Base-by-base conservation (phyloP, 768 basidiomycete genomes). In the Leccinum disarticulatum region DNA sequence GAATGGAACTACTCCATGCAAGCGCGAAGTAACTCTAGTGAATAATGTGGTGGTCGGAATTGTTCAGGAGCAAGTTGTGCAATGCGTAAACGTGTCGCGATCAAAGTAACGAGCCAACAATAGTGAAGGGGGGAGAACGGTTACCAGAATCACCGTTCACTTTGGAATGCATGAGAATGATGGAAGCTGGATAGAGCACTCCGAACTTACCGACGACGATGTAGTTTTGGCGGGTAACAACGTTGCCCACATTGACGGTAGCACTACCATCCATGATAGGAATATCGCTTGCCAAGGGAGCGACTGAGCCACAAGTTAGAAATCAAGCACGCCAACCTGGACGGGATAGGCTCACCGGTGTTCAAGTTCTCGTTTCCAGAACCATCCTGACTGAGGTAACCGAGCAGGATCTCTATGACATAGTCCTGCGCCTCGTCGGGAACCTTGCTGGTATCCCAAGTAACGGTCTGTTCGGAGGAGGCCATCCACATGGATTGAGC, bases 81-180 rank as follows among this genome's bases (percentile, higher is more conserved):
- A 36, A 38, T 55, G 22, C 51, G 33, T 28, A 41, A 57, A 43
- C 25, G 10, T 4, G 25, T 22, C 19, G 6, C 43, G 19, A 11
- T 46, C 19, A 43, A 2, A n/a, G 17, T n/a, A n/a, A 27, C 27
- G 27, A 4, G 15, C 2, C 36, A 5, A 28, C 28, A 17, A 91
- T 91, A 1, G 79, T 82, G 68, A 91, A 90, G 41, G 73, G 17
- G 0, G 81, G 81, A 66, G 83, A 87, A 9, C 70, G 63, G 61
- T 91, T 83, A 11, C 88, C 89, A 14, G 86, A 87, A 66, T 87
- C 83, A 28, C 88, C 88, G 62, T 86, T 76, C 46, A 88, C 88
- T 89, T 58, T 55, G 14, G 48, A 49, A 52, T 2, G 30, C 3
- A 33, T 66, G 17, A 58, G 54, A 8, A 58, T n/a, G 41, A 28